Percentiles rank a stretch among this genome's conserved stretches.
phyloP scores from a whole-genome alignment of 2,329 filamentous ascomycete species.

The Bipolaris oryzae region DNA sequence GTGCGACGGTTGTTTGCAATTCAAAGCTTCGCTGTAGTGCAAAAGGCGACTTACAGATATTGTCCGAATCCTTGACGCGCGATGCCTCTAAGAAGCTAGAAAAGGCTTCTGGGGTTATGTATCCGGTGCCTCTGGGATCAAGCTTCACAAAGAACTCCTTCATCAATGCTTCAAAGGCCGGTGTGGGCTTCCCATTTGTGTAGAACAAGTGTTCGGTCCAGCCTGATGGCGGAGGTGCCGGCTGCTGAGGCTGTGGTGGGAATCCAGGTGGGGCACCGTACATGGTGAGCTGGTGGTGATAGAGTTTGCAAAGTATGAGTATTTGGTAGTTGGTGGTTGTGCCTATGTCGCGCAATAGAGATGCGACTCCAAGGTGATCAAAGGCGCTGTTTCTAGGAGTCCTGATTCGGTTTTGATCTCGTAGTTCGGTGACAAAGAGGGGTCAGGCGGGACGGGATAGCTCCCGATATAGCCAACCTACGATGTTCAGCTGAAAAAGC shows the following conservation, averaged over 20 bases:
- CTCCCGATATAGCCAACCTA: neutral
- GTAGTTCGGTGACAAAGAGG: neutral
- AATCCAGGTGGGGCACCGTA: neutral
- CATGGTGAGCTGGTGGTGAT: neutral
- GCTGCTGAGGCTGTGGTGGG: neutral
- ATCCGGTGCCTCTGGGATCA: slow-evolving; percentile 1
- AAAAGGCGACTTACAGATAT: neutral
- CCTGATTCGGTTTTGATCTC: neutral
- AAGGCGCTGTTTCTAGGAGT: no score
- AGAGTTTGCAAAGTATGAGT: neutral
- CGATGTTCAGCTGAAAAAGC: neutral
- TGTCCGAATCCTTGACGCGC: neutral
- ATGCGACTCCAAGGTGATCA: neutral
- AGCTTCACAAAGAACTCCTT: slow-evolving; percentile 2
- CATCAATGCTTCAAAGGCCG: slow-evolving; percentile 3
- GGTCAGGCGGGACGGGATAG: neutral
- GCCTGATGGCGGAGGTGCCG: slow-evolving; percentile 1
- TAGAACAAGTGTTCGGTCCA: slow-evolving; percentile 7
- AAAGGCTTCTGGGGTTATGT: slow-evolving; percentile 1
- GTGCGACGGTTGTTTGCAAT: neutral
- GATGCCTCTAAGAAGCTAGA: slow-evolving; percentile 1
- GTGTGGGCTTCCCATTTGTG: slow-evolving; percentile 1
- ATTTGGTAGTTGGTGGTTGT: neutral
- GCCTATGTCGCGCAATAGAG: neutral
- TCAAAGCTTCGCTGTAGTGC: neutral